Conservation (phyloP, 805 yeast genomes). For the Debaryomyces prosopidis region DNA sequence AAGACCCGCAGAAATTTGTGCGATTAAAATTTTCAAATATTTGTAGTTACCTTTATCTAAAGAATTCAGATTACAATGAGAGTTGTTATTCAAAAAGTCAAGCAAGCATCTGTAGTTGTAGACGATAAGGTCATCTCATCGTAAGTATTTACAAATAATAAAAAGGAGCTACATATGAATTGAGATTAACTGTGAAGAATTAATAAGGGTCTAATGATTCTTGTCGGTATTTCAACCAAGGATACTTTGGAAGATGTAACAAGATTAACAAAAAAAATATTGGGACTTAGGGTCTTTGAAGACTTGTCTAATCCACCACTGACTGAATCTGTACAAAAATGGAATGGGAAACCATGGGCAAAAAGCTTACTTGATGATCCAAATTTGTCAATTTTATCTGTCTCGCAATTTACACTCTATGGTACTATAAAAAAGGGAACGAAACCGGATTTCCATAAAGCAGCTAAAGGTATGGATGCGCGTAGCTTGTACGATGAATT, state of each 20-base stretch:
- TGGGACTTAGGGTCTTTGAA: slow-evolving; percentile 72
- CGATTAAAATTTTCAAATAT: not conserved
- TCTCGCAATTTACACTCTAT: slow-evolving; percentile 89
- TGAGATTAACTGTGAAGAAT: slow-evolving; percentile 35
- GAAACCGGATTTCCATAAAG: slow-evolving; percentile 91
- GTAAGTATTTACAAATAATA: slow-evolving; percentile 24
- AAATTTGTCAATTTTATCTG: slow-evolving; percentile 74
- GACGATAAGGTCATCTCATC: slow-evolving; percentile 67
- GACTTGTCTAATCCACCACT: slow-evolving; percentile 48
- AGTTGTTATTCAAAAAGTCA: slow-evolving; percentile 88
- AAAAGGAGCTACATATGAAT: not conserved
- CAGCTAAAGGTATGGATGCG: slow-evolving; percentile 76
- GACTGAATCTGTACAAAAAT: slow-evolving; percentile 32
- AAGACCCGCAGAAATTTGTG: not conserved
- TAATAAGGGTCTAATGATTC: slow-evolving; percentile 68
- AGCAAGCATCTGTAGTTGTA: slow-evolving; percentile 85
- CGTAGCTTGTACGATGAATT: slow-evolving; percentile 54
- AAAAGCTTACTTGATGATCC: slow-evolving; percentile 58
- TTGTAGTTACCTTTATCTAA: not conserved
- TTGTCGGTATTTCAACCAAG: slow-evolving; percentile 80
- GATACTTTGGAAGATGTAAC: slow-evolving; percentile 77
- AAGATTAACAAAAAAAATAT: slow-evolving; percentile 65
- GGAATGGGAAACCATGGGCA: slow-evolving; percentile 76
- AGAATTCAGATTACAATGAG: slow-evolving; percentile 53
- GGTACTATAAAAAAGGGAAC: slow-evolving; percentile 88